Conservation (phyloP, 805 yeast genomes). For the Debaryomyces tyrocola region DNA sequence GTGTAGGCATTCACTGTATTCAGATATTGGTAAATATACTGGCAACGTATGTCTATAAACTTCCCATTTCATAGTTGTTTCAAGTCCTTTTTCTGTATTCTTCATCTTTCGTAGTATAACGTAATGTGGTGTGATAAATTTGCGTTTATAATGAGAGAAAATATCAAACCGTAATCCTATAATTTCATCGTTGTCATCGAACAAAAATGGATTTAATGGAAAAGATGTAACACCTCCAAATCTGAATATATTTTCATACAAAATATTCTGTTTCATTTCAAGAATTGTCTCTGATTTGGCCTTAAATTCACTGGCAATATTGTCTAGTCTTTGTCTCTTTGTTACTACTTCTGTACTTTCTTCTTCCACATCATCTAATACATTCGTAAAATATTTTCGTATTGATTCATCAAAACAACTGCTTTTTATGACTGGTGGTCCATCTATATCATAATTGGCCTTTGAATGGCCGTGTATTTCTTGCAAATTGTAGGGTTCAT, state of each 20-base stretch:
- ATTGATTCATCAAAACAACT: slow-evolving; percentile 31
- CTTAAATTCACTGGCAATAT: slow-evolving; percentile 1
- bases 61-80: slow-evolving; percentile 20
- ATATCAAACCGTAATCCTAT: slow-evolving; percentile 55
- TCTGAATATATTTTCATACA: slow-evolving; percentile 48
- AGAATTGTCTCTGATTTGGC: slow-evolving; percentile 5
- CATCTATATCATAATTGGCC: slow-evolving; percentile 2
- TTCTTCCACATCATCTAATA: background rate
- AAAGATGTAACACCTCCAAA: slow-evolving; percentile 53
- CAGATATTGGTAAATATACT: slow-evolving; percentile 25
- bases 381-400: slow-evolving; percentile 17
- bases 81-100: slow-evolving; percentile 5
- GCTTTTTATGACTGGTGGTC: slow-evolving; percentile 23
- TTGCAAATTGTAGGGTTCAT: background rate
- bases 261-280: slow-evolving; percentile 29
- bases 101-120: slow-evolving; percentile 33
- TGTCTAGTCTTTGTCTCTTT: slow-evolving; percentile 4
- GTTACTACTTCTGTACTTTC: background rate
- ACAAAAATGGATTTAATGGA: slow-evolving; percentile 41
- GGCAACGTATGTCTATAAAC: slow-evolving; percentile 40
- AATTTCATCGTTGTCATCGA: slow-evolving; percentile 26
- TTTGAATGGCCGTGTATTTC: background rate
- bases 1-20: slow-evolving; percentile 11
- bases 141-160: slow-evolving; percentile 19
- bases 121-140: slow-evolving; percentile 47